These are phyloP conservation scores for Tulasnella sp. DNA, from an alignment of 768 basidiomycete genomes.

Conservation along the genomic window DNA sequence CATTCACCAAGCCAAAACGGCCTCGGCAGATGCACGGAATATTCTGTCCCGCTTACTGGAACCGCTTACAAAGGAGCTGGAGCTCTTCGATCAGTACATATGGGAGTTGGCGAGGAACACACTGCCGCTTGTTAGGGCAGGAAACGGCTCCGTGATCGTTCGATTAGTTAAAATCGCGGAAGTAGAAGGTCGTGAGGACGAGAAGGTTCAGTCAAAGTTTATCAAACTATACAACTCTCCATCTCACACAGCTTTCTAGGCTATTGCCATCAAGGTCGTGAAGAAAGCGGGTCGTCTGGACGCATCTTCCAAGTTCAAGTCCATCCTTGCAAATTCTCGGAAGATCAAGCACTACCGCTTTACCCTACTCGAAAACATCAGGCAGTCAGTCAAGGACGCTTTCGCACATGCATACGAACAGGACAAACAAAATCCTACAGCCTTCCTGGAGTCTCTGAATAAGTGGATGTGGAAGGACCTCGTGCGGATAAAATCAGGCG, in stretches of 20 bases:
- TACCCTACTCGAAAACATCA: constrained; percentile 73
- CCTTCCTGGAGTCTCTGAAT: constrained; percentile 61
- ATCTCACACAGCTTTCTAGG: constrained; percentile 35
- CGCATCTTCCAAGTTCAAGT: constrained; percentile 86
- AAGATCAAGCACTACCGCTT: constrained; percentile 92
- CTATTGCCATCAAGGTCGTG: constrained; percentile 85
- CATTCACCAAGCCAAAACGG: constrained; percentile 85
- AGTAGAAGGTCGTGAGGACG: constrained; percentile 84
- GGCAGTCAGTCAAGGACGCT: constrained; percentile 58
- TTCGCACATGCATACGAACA: constrained; percentile 59
- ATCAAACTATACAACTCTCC: not conserved
- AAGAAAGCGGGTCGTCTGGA: constrained; percentile 90
- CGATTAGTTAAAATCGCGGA: constrained; percentile 89
- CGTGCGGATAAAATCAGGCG: constrained; percentile 80
- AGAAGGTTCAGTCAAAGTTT: constrained; percentile 52
- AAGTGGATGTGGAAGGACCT: constrained; percentile 94
- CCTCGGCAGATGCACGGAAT: constrained; percentile 51
- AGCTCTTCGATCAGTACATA: constrained; percentile 78
- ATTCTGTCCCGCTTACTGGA: constrained; percentile 77
- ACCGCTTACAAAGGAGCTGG: constrained; percentile 66
- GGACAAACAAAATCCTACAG: constrained; percentile 51
- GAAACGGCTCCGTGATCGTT: constrained; percentile 78
- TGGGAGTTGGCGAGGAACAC: constrained; percentile 65
- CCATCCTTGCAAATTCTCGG: constrained; percentile 85
- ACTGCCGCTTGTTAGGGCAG: constrained; percentile 67